A percentile compares a stretch with the other conserved stretches of the same genome.
These are phyloP conservation scores for Ganoderma boninense DNA, from an alignment of 1,284 basidiomycete species.

Conservation along the genomic window DNA sequence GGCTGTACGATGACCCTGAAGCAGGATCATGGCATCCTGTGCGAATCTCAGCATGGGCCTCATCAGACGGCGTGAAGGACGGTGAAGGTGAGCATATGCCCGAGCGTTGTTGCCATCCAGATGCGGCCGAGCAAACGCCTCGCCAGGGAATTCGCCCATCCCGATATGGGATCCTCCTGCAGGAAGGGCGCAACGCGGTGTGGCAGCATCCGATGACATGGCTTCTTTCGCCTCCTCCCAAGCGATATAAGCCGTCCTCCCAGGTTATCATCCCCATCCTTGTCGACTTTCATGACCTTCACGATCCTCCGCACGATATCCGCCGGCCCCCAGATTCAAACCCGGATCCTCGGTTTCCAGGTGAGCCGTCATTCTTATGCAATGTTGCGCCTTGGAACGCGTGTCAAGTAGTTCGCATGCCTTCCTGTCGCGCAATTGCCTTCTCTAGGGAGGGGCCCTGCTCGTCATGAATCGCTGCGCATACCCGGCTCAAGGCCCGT, in stretches of 20 bases:
- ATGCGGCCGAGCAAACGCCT: slow-evolving; percentile 2
- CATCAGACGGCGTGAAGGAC: not conserved
- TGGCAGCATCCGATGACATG: slow-evolving; percentile 21
- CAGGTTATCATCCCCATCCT: slow-evolving; percentile 8
- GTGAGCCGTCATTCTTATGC: not conserved
- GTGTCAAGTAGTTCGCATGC: not conserved
- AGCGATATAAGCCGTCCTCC: slow-evolving; percentile 17
- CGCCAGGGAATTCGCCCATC: slow-evolving; percentile 17
- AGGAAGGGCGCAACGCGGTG: slow-evolving; percentile 20
- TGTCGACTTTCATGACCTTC: slow-evolving; percentile 19
- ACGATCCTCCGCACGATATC: not conserved
- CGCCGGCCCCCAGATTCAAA: not conserved
- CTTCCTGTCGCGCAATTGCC: not conserved
- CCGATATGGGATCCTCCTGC: slow-evolving; percentile 31
- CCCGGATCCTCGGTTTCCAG: slow-evolving; percentile 2
- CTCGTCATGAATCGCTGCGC: not conserved
- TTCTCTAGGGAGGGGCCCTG: not conserved
- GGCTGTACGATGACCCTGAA: not conserved
- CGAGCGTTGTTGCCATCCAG: slow-evolving; percentile 8
- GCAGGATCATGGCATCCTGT: not conserved
- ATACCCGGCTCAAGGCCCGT: not conserved
- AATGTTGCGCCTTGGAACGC: not conserved
- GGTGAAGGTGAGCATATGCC: slow-evolving; percentile 7
- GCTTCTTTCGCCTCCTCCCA: slow-evolving; percentile 22
- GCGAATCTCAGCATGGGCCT: slow-evolving; percentile 5